Conservation (phyloP, 1,284 basidiomycete genomes). For the Clitocybe nebularis region DNA sequence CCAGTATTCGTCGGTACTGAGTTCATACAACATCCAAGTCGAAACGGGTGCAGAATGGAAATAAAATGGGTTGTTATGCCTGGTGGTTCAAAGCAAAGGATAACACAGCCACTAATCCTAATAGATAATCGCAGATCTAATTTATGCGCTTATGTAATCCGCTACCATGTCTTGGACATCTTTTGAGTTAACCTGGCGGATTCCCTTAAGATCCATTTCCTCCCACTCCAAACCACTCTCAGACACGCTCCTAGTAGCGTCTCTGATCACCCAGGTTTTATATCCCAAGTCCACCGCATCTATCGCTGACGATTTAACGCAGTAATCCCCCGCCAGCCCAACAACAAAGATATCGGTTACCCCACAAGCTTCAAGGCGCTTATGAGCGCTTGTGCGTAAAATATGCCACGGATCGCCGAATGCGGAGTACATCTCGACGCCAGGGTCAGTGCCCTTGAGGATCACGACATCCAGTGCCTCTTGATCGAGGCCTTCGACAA, state of each 20-base stretch:
- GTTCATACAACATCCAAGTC: too few species aligned
- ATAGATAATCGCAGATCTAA: too few species aligned
- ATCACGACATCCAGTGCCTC: constrained; percentile 35
- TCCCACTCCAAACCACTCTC: constrained; percentile 31
- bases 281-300: constrained; percentile 40
- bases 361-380: constrained; percentile 27
- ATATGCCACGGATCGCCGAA: constrained; percentile 47
- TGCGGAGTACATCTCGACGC: constrained; percentile 50
- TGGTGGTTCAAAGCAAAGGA: too few species aligned
- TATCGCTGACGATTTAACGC: constrained; percentile 45
- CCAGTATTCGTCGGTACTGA: too few species aligned
- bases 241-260: constrained; percentile 37
- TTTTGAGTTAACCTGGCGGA: constrained; percentile 25
- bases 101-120: too few species aligned
- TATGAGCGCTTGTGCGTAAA: constrained; percentile 32
- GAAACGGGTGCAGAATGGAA: too few species aligned
- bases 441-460: constrained; percentile 40
- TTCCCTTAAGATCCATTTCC: constrained; percentile 31
- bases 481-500: constrained; percentile 37
- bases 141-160: too few species aligned
- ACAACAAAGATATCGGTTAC: constrained; percentile 46
- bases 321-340: constrained; percentile 51
- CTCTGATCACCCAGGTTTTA: constrained; percentile 44
- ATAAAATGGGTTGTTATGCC: too few species aligned
- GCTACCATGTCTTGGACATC: constrained; percentile 20